Base-by-base conservation (phyloP, 176 grass and related monocot genomes). In the Themeda triandra region DNA sequence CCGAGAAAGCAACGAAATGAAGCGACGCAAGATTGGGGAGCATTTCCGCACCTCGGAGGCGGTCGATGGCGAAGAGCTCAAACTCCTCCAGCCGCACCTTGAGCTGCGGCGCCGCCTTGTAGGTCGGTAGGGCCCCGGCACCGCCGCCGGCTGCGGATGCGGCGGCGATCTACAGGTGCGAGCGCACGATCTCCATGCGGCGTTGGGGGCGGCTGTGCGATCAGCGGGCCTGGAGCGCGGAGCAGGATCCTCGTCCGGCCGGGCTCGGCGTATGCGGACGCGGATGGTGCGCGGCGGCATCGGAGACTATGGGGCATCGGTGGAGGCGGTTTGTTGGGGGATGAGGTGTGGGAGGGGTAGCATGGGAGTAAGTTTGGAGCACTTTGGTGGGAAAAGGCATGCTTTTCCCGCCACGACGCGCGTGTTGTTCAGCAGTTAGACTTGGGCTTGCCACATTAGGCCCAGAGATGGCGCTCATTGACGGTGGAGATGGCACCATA, bases 71-170 rank as follows among this genome's bases (percentile, higher is more conserved):
- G 81, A 87, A 99, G 63, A 88, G 91, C 83, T 96, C 96, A 63
- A 98, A 98, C 86, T 98, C 96, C 75, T 98, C 93, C 46, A 96
- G 69, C 29, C 96, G 89, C 37, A 98, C 93, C 81, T 98, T 91
- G 46, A 99, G 83, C 53, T 87, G 81, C 17, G 96, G 96, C 60
- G 93, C 91, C 41, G 76, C 81, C 23, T 92, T 90, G 83, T 99
- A 99, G 54, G 91, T 83, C 14, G 96, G 89, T 48, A 99, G 89
- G 45, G 13, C 82, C 17, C 87, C 41, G 8, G 49, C 9, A 18
- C 69, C 45, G 11, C 70, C 45, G 11, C 62, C 81, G 13, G n/a
- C n/a, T n/a, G 71, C 69, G 5, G 86, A 65, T 19, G 78, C 76
- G 8, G 87, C 71, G 12, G 78, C 71, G 66, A 81, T 82, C 68